A percentile compares a stretch with the other conserved stretches of the same genome.
These are phyloP conservation scores for Trichoderma sp. DNA, from an alignment of 2,329 filamentous ascomycete genomes.

Conservation along the genomic window DNA sequence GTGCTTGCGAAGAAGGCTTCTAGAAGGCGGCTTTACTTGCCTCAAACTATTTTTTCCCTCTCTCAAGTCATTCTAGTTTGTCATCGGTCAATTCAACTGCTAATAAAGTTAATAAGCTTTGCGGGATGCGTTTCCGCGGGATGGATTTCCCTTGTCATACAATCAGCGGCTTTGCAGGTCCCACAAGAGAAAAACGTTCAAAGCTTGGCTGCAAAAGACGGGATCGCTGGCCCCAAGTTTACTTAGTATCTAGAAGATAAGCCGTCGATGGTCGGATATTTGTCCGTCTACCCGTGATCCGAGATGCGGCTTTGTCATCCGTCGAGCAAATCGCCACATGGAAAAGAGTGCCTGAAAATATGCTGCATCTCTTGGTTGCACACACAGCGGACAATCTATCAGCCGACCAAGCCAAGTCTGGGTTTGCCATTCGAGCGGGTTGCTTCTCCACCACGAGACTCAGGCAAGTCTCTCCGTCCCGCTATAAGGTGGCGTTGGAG, in stretches of 20 bases:
- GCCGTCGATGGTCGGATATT: background rate
- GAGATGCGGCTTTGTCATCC: background rate
- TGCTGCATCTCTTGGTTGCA: background rate
- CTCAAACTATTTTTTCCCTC: background rate
- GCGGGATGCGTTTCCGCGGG: background rate
- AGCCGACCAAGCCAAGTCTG: background rate
- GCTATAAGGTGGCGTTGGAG: background rate
- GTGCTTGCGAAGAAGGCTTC: constrained; percentile 16
- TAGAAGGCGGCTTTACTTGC: background rate
- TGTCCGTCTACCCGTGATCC: constrained; percentile 9
- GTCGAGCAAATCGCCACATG: background rate
- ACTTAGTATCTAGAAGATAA: background rate
- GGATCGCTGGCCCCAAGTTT: background rate
- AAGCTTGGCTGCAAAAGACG: background rate
- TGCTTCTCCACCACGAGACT: background rate
- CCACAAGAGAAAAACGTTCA: constrained; percentile 7
- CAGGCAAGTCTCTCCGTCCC: constrained; percentile 27
- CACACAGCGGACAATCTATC: constrained; percentile 8
- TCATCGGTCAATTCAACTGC: background rate
- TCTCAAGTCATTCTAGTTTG: background rate
- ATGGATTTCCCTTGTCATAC: background rate
- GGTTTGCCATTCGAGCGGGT: background rate
- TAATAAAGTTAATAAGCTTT: constrained; percentile 17
- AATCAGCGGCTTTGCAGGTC: background rate
- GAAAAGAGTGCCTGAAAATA: background rate